Base-by-base conservation (phyloP, 2,329 filamentous ascomycete genomes). In the Verticillium albo-atrum region DNA sequence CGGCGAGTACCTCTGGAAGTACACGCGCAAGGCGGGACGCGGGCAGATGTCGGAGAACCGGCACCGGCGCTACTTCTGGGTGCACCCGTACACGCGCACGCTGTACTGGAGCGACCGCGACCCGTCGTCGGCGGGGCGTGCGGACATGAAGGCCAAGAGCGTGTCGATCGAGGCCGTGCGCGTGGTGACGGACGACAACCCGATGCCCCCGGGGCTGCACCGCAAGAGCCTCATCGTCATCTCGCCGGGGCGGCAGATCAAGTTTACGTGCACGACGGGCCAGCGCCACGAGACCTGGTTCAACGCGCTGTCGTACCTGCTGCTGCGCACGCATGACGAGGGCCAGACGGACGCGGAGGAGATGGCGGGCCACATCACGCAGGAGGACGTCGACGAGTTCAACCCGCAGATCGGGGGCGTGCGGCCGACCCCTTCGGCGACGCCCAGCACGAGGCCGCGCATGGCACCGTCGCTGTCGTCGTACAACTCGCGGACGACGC, bases 231-330 rank as follows among this genome's bases (percentile, higher is more conserved):
- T 99, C 67, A 83, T 98, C 58, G 89, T 99, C 60, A 83, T 96
- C 61, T 95, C 94, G 1, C 93, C 93, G 23, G 92, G 93, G 55
- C 87, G 95, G 65, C 88, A 88, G 17, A 86, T 99, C 75, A 94
- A 97, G 74, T 96, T 99, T 66, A 99, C 95, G 1, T 96, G 94
- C 63, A 88, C 91, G 2, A 99, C 95, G 3, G 90, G 92, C 37
- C 92, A 97, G 72, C 85, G 95, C 62, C 95, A 99, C 70, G 95
- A 99, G 77, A 98, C 93, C 1, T 99, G 95, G 95, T 97, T 95
- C 82, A 98, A 98, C 70, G 93, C 95, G 0, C 81, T 99, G 58
- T 96, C 92, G 1, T 99, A 99, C 72, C 83, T 99, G 15, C 82
- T 98, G 35, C 82, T 97, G 30, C 88, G 93, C 53, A 92, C 88